A percentile compares a stretch with the other conserved stretches of the same genome.
Conservation (phyloP, 75 land plant species). For the Picea sitchensis region DNA sequence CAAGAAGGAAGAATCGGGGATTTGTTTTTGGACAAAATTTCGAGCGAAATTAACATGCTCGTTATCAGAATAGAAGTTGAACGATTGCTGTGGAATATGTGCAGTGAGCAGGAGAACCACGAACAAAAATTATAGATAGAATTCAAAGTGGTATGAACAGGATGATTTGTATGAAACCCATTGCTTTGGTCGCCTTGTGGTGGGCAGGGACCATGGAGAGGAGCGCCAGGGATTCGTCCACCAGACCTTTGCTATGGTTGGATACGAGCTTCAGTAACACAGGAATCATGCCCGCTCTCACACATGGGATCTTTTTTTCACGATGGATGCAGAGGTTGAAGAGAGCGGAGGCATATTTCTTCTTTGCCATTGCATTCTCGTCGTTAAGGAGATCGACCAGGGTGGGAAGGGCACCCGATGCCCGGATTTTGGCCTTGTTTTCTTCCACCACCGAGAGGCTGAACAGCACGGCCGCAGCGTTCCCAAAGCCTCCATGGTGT, state of each 20-base stretch:
- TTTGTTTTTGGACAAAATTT: no score
- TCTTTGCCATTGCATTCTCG: conserved; percentile 56
- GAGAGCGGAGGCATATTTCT: conserved; percentile 79
- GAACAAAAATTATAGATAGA: no score
- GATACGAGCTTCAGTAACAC: conserved; percentile 39
- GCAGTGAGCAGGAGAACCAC: no score
- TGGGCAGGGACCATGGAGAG: conserved; percentile 63
- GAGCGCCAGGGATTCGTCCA: conserved; percentile 71
- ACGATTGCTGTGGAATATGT: no score
- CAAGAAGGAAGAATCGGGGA: no score
- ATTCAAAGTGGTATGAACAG: no score
- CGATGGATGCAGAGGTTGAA: conserved; percentile 63
- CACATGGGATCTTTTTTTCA: conserved; percentile 72
- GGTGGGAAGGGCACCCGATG: conserved; percentile 56
- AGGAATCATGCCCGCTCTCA: conserved; percentile 22
- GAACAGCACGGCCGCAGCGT: conserved; percentile 81
- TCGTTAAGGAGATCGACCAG: conserved; percentile 50
- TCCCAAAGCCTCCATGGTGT: conserved; percentile 60
- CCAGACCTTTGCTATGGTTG: conserved; percentile 27
- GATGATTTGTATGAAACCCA: neutral
- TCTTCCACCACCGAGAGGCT: conserved; percentile 65
- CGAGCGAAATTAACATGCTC: no score
- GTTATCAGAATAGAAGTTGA: no score
- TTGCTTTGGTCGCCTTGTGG: conserved; percentile 55
- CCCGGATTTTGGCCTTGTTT: conserved; percentile 66